Percentiles rank a stretch among this genome's conserved stretches.
These are phyloP conservation scores for Tetrahymena elliotti DNA, from an alignment of 73 alveolate genomes.

Conservation along the genomic window DNA sequence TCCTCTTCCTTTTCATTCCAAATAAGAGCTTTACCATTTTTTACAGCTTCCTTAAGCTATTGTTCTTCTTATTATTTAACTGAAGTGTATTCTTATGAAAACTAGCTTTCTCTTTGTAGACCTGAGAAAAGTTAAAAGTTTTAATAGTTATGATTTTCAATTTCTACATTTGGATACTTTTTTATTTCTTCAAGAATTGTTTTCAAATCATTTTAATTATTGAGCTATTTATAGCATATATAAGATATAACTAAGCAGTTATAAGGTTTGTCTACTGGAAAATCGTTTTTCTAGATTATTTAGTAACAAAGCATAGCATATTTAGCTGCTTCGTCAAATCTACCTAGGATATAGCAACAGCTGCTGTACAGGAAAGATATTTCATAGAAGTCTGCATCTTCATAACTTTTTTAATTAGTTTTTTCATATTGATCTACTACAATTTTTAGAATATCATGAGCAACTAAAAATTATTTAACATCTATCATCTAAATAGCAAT, in stretches of 20 bases:
- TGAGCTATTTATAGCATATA: background rate
- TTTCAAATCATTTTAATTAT: background rate
- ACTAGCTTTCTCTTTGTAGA: background rate
- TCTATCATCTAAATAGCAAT: background rate
- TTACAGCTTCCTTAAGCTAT: background rate
- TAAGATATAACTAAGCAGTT: background rate
- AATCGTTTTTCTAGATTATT: background rate
- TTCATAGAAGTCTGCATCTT: background rate
- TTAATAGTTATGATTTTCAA: background rate
- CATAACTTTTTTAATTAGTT: background rate
- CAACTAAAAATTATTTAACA: background rate
- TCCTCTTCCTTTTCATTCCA: background rate
- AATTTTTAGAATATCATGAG: background rate
- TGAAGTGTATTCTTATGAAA: background rate
- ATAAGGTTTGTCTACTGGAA: background rate
- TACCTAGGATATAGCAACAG: background rate
- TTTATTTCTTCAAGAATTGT: background rate
- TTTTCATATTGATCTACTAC: background rate
- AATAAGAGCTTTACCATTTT: background rate
- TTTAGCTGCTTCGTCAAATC: background rate
- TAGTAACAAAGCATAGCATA: background rate
- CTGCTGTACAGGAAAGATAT: background rate
- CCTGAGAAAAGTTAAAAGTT: background rate
- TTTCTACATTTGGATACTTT: background rate
- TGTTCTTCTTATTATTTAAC: background rate